Evolutionary conservation across 192 early-diverging fungal species (phyloP).

Genomic region (Cladochytrium replicatum): DNA sequence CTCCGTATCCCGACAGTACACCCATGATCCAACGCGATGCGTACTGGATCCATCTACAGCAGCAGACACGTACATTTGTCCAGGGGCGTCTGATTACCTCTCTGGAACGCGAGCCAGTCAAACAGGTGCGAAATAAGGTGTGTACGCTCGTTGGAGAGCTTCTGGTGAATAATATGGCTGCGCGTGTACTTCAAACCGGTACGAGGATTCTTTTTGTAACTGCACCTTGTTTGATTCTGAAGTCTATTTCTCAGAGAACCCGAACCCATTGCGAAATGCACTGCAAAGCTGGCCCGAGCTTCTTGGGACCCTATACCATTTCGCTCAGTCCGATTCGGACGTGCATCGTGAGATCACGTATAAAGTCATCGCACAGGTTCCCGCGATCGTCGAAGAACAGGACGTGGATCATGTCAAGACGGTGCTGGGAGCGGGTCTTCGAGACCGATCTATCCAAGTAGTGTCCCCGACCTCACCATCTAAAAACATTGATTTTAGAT

Average conservation of each 20-base stretch:
- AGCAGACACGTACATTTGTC: constrained; percentile 50
- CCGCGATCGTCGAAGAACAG: constrained; percentile 65
- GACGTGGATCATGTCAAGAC: constrained; percentile 55
- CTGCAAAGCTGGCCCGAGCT: constrained; percentile 67
- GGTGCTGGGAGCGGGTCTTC: background rate
- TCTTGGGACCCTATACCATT: constrained; percentile 67
- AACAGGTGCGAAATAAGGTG: constrained; percentile 77
- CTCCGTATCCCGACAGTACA: background rate
- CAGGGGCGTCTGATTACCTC: constrained; percentile 70
- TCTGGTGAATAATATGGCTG: no score
- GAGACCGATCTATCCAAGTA: background rate
- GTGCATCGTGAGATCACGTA: constrained; percentile 82
- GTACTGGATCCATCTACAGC: constrained; percentile 69
- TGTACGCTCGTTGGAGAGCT: constrained; percentile 91
- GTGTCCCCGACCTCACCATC: background rate
- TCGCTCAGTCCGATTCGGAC: constrained; percentile 61
- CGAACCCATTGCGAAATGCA: constrained; percentile 5
- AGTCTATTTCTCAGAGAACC: background rate
- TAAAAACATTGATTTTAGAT: background rate
- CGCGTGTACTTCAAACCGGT: constrained; percentile 24
- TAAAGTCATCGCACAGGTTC: constrained; percentile 77
- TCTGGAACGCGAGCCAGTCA: constrained; percentile 63
- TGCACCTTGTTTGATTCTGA: constrained; percentile 2
- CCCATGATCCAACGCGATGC: constrained; percentile 29
- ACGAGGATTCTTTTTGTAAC: constrained; percentile 7